Evolutionary conservation across 768 basidiomycete species (phyloP), one percentile per base, ranked within the genome.

Genomic region (Rhizopogon roseolus): DNA sequence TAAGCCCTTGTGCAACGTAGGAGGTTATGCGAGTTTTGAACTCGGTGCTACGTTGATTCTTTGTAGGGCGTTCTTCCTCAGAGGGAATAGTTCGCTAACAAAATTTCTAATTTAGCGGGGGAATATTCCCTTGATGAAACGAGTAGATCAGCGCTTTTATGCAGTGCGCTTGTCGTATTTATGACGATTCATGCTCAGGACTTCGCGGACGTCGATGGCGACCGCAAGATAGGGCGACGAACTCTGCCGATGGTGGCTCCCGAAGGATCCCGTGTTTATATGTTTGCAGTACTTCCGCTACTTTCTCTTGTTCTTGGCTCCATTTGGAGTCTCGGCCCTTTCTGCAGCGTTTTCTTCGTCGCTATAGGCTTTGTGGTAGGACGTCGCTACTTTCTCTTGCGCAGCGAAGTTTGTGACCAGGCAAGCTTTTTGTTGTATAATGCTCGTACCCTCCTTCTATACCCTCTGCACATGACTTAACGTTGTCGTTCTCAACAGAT

Each of bases 181-280:
- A 72, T 69, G 7, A 76, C 74, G 2, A 72, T 73, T 10, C 71
- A 73, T 36, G 67, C 68, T 0, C 67, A 71, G 53, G 71, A 72
- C 37, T 72, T 72, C 53, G 56, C 59, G 7, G 71, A 72, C 34
- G 62, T 59, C 22, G 57, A 62, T 11, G 71, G 71, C 6, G 71
- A 72, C 49, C 57, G 54, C 36, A 54, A 51, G 25, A 53, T 60
- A 16, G 70, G 71, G 10, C 63, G 70, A 36, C 61, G 54, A 8
- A 72, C 71, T 0, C 53, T 71, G 10, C 68, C 71, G 7, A 63
- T 71, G 27, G 52, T 60, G 25, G 52, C 55, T 1, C 60, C 60
- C 0, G 52, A 62, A 41, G 60, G 60, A 11, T 62, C 60, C 5
- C 55, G 60, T 1, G 14, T 53, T 6, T 54, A 50, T 25, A 60